A percentile compares a stretch with the other conserved stretches of the same genome.
Conservation (phyloP, 2,329 filamentous ascomycete species). For the Claviceps maximensis region DNA sequence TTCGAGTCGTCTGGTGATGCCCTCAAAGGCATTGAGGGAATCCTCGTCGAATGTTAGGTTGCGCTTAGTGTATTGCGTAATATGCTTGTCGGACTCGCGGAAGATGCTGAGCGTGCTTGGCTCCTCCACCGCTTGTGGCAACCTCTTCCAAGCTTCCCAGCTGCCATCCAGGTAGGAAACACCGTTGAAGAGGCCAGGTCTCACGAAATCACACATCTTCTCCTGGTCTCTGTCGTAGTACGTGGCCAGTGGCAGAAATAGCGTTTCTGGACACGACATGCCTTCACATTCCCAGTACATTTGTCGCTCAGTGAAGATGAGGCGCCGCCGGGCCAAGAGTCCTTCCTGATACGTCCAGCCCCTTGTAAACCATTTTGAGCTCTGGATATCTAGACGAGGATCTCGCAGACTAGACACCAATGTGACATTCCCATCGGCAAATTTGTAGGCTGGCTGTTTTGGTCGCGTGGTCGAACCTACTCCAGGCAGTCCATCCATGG, state of each 20-base stretch:
- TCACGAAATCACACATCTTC: constrained; percentile 23
- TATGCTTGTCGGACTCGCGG: constrained; percentile 21
- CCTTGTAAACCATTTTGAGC: constrained; percentile 21
- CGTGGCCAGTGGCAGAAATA: constrained; percentile 18
- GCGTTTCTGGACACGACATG: constrained; percentile 23
- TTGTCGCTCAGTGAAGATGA: constrained; percentile 26
- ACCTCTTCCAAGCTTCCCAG: constrained; percentile 22
- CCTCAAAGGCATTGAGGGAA: constrained; percentile 20
- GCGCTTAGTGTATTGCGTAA: constrained; percentile 18
- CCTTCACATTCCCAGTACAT: constrained; percentile 27
- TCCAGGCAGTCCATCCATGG: constrained; percentile 22
- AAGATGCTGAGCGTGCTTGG: constrained; percentile 23
- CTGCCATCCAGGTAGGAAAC: constrained; percentile 22
- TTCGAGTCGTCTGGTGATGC: constrained; percentile 19
- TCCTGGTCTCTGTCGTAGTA: constrained; percentile 20
- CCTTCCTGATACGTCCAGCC: constrained; percentile 29
- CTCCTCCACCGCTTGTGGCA: constrained; percentile 15
- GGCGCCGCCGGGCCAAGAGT: constrained; percentile 21
- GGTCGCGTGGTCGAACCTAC: constrained; percentile 16
- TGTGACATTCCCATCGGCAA: constrained; percentile 18
- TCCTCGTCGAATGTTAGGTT: constrained; percentile 18
- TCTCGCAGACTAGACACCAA: constrained; percentile 21
- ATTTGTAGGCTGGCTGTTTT: constrained; percentile 19
- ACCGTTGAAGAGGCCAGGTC: constrained; percentile 21
- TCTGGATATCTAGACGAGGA: constrained; percentile 16